Percentiles rank a stretch among this genome's conserved stretches.
phyloP scores from a whole-genome alignment of 108 stramenopile genomes.

The Skeletonema marinoi region DNA sequence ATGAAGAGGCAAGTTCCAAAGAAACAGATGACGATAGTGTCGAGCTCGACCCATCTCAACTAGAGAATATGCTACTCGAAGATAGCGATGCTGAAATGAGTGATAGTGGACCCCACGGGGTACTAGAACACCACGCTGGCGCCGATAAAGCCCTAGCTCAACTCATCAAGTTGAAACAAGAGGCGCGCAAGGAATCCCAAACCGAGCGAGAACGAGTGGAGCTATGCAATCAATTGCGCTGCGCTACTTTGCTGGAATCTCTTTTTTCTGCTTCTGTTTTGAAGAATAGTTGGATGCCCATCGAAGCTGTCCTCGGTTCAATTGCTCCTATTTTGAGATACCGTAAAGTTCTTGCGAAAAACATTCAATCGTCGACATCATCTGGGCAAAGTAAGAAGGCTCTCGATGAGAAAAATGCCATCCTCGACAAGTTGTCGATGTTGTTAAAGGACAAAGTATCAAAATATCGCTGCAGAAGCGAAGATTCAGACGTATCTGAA shows the following conservation, averaged over 20 bases:
- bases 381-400: constrained; percentile 36
- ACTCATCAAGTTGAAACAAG: constrained; percentile 84
- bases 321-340: constrained; percentile 59
- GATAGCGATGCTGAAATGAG: constrained; percentile 74
- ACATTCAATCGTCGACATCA: constrained; percentile 27
- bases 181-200: constrained; percentile 79
- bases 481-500: constrained; percentile 36
- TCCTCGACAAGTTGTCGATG: constrained; percentile 59
- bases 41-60: constrained; percentile 63
- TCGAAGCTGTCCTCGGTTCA: constrained; percentile 54
- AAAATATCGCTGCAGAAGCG: constrained; percentile 49
- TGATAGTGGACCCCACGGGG: constrained; percentile 35
- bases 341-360: constrained; percentile 46
- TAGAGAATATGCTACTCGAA: constrained; percentile 76
- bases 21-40: constrained; percentile 53
- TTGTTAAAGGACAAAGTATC: constrained; percentile 69
- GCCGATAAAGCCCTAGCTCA: constrained; percentile 85
- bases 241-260: constrained; percentile 70
- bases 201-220: constrained; percentile 72
- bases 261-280: constrained; percentile 55
- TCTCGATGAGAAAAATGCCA: constrained; percentile 55
- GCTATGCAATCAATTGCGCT: constrained; percentile 69
- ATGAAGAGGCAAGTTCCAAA: constrained; percentile 5
- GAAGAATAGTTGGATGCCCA: constrained; percentile 51
- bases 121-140: constrained; percentile 87